phyloP scores from a whole-genome alignment of 2,329 filamentous ascomycete genomes.

The Fonsecaea monophora region DNA sequence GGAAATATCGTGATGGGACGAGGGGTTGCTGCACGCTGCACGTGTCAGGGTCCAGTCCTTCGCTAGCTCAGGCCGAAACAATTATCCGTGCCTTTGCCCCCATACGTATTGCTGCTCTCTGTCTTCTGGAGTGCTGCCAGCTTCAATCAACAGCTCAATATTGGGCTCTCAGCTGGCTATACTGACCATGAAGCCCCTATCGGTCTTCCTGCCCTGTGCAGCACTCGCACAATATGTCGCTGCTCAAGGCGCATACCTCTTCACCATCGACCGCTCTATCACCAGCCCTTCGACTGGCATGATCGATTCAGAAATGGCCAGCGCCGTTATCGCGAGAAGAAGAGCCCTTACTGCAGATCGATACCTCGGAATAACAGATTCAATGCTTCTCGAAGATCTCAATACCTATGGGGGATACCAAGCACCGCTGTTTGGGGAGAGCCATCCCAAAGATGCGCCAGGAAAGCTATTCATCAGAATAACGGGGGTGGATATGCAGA shows the following conservation, averaged over 20 bases:
- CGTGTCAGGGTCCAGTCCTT: neutral
- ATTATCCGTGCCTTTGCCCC: slow-evolving; percentile 2
- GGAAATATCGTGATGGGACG: neutral
- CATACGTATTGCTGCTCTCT: neutral
- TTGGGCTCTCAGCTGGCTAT: slow-evolving; percentile 25
- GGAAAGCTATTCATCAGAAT: slow-evolving; percentile 46
- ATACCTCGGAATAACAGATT: slow-evolving; percentile 49
- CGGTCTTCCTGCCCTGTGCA: slow-evolving; percentile 25
- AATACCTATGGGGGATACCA: slow-evolving; percentile 65
- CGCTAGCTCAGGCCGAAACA: slow-evolving; percentile 5
- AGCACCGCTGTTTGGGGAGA: slow-evolving; percentile 58
- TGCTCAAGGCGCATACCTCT: slow-evolving; percentile 40
- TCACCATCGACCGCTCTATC: slow-evolving; percentile 37
- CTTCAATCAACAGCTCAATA: slow-evolving; percentile 18
- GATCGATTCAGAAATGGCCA: slow-evolving; percentile 45
- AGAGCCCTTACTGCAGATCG: slow-evolving; percentile 58
- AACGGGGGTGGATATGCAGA: slow-evolving; percentile 36
- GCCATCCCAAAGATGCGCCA: slow-evolving; percentile 33
- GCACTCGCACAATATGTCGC: slow-evolving; percentile 34
- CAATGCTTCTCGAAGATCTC: slow-evolving; percentile 63
- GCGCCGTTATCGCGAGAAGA: slow-evolving; percentile 54
- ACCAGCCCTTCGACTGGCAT: slow-evolving; percentile 33
- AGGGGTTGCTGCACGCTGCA: slow-evolving; percentile 1
- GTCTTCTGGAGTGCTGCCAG: neutral
- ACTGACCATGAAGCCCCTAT: slow-evolving; percentile 31